Base-by-base conservation (phyloP, 1,284 basidiomycete genomes). In the Cystobasidium pallidum region DNA sequence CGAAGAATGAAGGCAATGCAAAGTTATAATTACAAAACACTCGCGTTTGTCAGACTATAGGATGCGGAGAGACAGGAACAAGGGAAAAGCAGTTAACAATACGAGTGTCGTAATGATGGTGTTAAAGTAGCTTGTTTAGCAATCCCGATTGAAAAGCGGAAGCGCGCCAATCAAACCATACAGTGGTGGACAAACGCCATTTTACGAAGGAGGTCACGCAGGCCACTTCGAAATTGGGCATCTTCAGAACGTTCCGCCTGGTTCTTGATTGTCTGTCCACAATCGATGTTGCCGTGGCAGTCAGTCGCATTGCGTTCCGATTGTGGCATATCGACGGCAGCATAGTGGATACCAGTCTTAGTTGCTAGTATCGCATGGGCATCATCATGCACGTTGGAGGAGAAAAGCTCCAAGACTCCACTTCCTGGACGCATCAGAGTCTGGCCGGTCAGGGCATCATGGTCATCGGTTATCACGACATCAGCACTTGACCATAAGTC, bases 21-120 rank as follows among this genome's bases (percentile, higher is more conserved):
- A 72, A 72, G 51, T 41, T 72, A 43, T 72, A 57, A 61, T 36
- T 57, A 19, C 54, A 21, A 11, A 54, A 15, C 30, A 4, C n/a
- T 54, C 8, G 11, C n/a, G 43, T 3, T 45, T 39, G 6, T 45
- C 43, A 45, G 11, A 3, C 19, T 19, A 45, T 15, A n/a, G 11
- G 4, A 17, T 45, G 43, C 43, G 43, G 13, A 15, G 43, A 45
- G 6, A 45, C 43, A 45, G 13, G 7, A 39, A 13, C 36, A 39
- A 7, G 13, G n/a, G n/a, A n/a, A n/a, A n/a, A n/a, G n/a, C n/a
- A n/a, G n/a, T n/a, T n/a, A n/a, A n/a, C n/a, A n/a, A n/a, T n/a
- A 3, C 11, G 49, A 57, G 26, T 57, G n/a, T 21, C 13, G n/a
- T 36, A 43, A 10, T 61, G n/a, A 21, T 21, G 21, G 58, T 61